phyloP scores from a whole-genome alignment of 164 flowering plant species.

The Cinnamomum chago region DNA sequence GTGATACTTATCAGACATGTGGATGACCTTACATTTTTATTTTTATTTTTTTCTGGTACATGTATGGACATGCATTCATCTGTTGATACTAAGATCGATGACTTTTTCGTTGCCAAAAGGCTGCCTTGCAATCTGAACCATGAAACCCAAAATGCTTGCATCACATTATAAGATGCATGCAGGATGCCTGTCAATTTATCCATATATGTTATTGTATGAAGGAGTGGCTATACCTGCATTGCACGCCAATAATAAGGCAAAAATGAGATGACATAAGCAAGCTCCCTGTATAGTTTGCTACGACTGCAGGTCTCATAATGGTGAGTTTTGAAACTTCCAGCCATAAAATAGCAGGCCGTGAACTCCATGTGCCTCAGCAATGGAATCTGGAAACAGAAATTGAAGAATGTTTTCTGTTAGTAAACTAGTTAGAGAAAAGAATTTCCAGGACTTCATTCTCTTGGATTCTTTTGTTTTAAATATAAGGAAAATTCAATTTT shows the following conservation, averaged over 20 bases:
- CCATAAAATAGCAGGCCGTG: constrained; percentile 76
- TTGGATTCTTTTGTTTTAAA: background rate
- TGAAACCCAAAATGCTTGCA: background rate
- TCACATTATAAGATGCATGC: background rate
- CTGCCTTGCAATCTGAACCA: background rate
- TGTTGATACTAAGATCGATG: too few relatives aligned
- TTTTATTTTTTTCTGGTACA: too few relatives aligned
- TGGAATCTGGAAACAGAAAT: constrained; percentile 51
- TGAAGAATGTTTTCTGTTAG: background rate
- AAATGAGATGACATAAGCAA: constrained; percentile 87
- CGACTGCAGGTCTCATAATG: constrained; percentile 51
- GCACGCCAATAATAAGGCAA: constrained; percentile 97
- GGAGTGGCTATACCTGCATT: constrained; percentile 62
- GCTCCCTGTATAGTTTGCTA: constrained; percentile 71
- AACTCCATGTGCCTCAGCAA: constrained; percentile 87
- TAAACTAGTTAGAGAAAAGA: too few relatives aligned
- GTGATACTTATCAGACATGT: too few relatives aligned
- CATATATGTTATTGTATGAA: background rate
- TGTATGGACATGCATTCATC: too few relatives aligned
- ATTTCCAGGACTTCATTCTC: background rate
- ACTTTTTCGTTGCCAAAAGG: too few relatives aligned
- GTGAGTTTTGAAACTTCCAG: constrained; percentile 66
- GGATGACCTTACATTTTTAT: too few relatives aligned
- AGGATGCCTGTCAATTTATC: background rate
- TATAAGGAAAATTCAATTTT: background rate